phyloP scores from a whole-genome alignment of 1,139 yeast species.

The Saccharomyces hybrid region DNA sequence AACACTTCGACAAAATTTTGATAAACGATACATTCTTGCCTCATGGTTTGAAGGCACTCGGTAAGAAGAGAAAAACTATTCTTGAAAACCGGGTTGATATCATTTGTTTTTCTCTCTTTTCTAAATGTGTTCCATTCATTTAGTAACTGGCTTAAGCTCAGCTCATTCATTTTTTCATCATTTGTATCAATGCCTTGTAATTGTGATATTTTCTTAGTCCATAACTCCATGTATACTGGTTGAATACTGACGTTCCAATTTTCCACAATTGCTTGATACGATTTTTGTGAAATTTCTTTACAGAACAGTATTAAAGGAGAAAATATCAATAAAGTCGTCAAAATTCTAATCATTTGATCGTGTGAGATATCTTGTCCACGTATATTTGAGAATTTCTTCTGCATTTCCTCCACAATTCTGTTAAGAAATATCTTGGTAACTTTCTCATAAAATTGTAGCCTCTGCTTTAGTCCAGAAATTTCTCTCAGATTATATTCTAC shows the following conservation, averaged over 20 bases:
- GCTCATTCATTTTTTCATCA: neutral
- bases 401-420: constrained; percentile 42
- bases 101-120: constrained; percentile 10
- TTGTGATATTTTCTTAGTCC: constrained; percentile 12
- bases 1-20: constrained; percentile 59
- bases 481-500: constrained; percentile 46
- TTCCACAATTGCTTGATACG: constrained; percentile 36
- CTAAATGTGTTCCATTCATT: constrained; percentile 21
- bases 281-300: constrained; percentile 44
- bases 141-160: constrained; percentile 1
- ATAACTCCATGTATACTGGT: constrained; percentile 17
- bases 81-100: constrained; percentile 11
- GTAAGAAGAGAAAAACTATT: constrained; percentile 13
- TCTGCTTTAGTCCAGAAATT: constrained; percentile 69
- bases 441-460: constrained; percentile 51
- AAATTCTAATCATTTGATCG: constrained; percentile 28
- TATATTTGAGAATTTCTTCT: constrained; percentile 36
- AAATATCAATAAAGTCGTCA: constrained; percentile 44
- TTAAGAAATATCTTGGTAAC: constrained; percentile 47
- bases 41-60: constrained; percentile 31
- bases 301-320: constrained; percentile 60
- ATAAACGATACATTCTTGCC: constrained; percentile 43
- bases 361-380: constrained; percentile 29
- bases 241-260: constrained; percentile 24
- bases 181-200: constrained; percentile 5